Percentiles rank a stretch among this genome's conserved stretches.
Evolutionary conservation across 768 basidiomycete species (phyloP).

Genomic region (Cyclocybe aegerita): DNA sequence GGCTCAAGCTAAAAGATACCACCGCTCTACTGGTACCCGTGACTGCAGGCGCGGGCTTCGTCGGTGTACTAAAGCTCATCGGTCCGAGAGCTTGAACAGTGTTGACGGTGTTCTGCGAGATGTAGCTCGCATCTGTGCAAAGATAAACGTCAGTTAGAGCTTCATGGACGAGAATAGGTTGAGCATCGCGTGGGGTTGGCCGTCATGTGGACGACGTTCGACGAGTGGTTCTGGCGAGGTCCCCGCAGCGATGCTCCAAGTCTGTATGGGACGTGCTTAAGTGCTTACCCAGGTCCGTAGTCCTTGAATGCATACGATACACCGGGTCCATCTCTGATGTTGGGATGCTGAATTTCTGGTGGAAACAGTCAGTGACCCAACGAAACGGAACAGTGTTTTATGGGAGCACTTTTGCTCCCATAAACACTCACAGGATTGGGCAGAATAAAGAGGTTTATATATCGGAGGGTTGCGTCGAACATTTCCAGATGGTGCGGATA

Average conservation of each 20-base stretch:
- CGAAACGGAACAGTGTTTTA: neutral
- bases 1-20: neutral
- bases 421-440: constrained; percentile 41
- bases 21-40: neutral
- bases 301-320: constrained; percentile 5
- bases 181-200: neutral
- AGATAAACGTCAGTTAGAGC: neutral
- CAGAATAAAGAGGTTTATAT: constrained; percentile 63
- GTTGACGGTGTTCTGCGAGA: neutral
- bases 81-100: neutral
- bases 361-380: neutral
- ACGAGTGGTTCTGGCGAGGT: no score
- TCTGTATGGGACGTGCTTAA: neutral
- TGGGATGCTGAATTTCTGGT: constrained; percentile 12
- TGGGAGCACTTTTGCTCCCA: no score
- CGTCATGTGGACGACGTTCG: no score
- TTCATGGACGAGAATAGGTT: neutral
- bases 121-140: constrained; percentile 5
- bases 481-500: neutral
- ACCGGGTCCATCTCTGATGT: constrained; percentile 10
- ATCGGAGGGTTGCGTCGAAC: constrained; percentile 4
- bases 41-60: neutral
- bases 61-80: constrained; percentile 1
- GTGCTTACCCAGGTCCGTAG: constrained; percentile 5
- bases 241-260: neutral